Percentiles rank a stretch among this genome's conserved stretches.
Evolutionary conservation across 306 rosid genomes (phyloP).

Genomic region (Delonix regia): DNA sequence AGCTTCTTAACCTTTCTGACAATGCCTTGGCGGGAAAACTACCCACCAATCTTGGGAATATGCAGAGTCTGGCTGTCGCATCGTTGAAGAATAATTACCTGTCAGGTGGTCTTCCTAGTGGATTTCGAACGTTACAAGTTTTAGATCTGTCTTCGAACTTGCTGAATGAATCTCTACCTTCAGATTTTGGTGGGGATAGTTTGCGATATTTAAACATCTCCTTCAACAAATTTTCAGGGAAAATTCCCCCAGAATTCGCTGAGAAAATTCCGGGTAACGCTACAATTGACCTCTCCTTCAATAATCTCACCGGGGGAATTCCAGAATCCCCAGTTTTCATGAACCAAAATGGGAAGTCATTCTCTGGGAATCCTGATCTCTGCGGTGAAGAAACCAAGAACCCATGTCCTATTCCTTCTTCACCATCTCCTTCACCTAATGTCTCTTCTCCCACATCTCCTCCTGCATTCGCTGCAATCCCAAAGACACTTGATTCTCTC

Average conservation of each 20-base stretch:
- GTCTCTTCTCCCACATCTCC: conserved; percentile 56
- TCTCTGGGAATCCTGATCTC: conserved; percentile 60
- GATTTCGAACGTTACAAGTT: conserved; percentile 43
- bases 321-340: conserved; percentile 53
- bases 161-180: conserved; percentile 72
- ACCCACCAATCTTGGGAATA: conserved; percentile 50
- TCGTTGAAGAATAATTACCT: conserved; percentile 72
- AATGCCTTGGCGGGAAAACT: conserved; percentile 76
- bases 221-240: conserved; percentile 67
- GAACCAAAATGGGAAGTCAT: conserved; percentile 48
- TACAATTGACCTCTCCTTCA: conserved; percentile 76
- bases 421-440: conserved; percentile 52
- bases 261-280: conserved; percentile 56
- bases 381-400: conserved; percentile 60
- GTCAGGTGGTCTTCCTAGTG: conserved; percentile 57
- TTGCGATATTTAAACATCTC: conserved; percentile 67
- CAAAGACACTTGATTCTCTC: conserved; percentile 53
- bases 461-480: conserved; percentile 91
- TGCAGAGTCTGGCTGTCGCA: conserved; percentile 49
- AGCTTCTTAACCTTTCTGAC: conserved; percentile 73
- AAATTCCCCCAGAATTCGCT: conserved; percentile 57
- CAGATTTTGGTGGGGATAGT: conserved; percentile 58
- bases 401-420: conserved; percentile 68
- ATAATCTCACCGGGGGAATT: conserved; percentile 65
- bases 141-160: conserved; percentile 86